A percentile compares a stretch with the other conserved stretches of the same genome.
Evolutionary conservation across 352 stramenopile species (phyloP).

Genomic region (Phytophthora tentaculata): DNA sequence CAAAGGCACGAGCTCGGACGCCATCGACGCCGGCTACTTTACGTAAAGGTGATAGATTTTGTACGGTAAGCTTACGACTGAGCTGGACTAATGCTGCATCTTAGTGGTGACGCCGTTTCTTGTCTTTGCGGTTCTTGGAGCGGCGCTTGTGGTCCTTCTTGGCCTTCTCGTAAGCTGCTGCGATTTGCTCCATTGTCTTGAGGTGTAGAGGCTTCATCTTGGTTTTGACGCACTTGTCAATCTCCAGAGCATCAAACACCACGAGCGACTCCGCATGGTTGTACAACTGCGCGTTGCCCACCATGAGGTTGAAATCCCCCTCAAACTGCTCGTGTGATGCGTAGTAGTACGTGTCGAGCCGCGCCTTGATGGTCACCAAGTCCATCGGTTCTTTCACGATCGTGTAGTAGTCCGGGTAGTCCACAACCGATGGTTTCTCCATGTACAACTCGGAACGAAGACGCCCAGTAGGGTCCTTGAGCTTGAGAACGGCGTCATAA

Average conservation of each 20-base stretch:
- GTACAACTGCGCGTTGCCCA: slow-evolving; percentile 88
- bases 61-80: slow-evolving; percentile 38
- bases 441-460: slow-evolving; percentile 78
- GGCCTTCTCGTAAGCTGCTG: slow-evolving; percentile 72
- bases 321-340: slow-evolving; percentile 70
- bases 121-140: slow-evolving; percentile 79
- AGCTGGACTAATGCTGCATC: slow-evolving; percentile 20
- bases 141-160: slow-evolving; percentile 83
- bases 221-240: slow-evolving; percentile 83
- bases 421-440: slow-evolving; percentile 77
- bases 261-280: slow-evolving; percentile 88
- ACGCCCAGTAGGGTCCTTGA: slow-evolving; percentile 71
- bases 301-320: slow-evolving; percentile 85
- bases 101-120: slow-evolving; percentile 71
- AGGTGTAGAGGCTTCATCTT: slow-evolving; percentile 76
- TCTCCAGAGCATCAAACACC: slow-evolving; percentile 82
- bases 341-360: slow-evolving; percentile 78
- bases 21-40: slow-evolving; percentile 89
- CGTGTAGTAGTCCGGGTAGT: slow-evolving; percentile 92
- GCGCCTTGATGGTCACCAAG: slow-evolving; percentile 84
- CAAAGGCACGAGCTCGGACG: slow-evolving; percentile 70
- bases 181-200: slow-evolving; percentile 68
- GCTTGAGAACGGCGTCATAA: slow-evolving; percentile 83
- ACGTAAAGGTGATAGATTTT: slow-evolving; percentile 61
- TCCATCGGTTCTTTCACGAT: slow-evolving; percentile 91